These are phyloP conservation scores for Lachnellula suecica DNA, from an alignment of 2,329 filamentous ascomycete genomes.

Conservation along the genomic window DNA sequence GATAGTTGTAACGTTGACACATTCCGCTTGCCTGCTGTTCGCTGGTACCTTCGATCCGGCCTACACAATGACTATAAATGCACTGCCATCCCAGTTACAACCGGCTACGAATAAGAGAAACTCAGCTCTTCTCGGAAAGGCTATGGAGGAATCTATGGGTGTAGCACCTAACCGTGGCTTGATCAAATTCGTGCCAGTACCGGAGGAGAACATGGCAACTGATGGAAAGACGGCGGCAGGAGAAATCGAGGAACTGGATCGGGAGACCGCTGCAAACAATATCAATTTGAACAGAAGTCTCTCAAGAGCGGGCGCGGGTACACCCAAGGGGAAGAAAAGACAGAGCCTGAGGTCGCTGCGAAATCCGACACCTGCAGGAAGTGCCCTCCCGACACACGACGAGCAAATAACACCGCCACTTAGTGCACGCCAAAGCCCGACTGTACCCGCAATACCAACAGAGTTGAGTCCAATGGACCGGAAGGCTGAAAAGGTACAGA, in stretches of 20 bases:
- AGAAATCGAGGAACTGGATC: slow-evolving; percentile 57
- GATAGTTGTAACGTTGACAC: slow-evolving; percentile 74
- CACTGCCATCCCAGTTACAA: slow-evolving; percentile 67
- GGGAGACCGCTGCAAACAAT: slow-evolving; percentile 14
- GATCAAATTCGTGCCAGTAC: slow-evolving; percentile 67
- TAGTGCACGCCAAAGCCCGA: slow-evolving; percentile 15
- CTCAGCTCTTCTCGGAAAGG: slow-evolving; percentile 72
- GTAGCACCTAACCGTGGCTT: slow-evolving; percentile 68
- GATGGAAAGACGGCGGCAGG: slow-evolving; percentile 69
- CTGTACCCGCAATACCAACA: slow-evolving; percentile 24
- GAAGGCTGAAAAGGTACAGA: slow-evolving; percentile 28
- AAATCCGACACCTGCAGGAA: slow-evolving; percentile 21
- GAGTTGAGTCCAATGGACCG: slow-evolving; percentile 20
- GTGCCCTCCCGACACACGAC: slow-evolving; percentile 24
- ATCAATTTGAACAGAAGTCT: slow-evolving; percentile 16
- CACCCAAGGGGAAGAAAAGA: slow-evolving; percentile 32
- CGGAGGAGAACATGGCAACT: slow-evolving; percentile 70
- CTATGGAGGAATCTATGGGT: slow-evolving; percentile 68
- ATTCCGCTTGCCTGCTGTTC: slow-evolving; percentile 73
- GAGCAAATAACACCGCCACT: slow-evolving; percentile 19
- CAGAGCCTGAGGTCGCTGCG: slow-evolving; percentile 38
- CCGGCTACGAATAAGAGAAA: slow-evolving; percentile 80
- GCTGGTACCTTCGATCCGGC: slow-evolving; percentile 75
- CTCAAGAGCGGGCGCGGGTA: slow-evolving; percentile 9
- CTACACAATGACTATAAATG: slow-evolving; percentile 74